Base-by-base conservation (phyloP, 2,329 filamentous ascomycete species). In the Pseudogymnoascus sp. region DNA sequence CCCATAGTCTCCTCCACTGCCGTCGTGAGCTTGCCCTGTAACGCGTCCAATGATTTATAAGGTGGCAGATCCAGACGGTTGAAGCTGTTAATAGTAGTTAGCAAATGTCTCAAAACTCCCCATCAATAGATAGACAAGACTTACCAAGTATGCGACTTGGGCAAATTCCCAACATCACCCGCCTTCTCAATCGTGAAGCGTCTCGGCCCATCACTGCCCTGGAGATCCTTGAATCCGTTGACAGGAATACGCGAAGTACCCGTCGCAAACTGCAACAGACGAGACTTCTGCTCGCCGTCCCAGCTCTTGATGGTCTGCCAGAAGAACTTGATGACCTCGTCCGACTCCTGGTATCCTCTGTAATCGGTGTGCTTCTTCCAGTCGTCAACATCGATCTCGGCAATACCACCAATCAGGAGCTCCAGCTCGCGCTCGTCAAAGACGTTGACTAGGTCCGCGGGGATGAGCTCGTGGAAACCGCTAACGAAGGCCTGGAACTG, bases 321-420 rank as follows among this genome's bases (percentile, higher is more conserved):
- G 84, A 99, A 99, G 80, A 95, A 92, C 75, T 95, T 90, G 68
- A 99, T 94, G 25, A 99, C 94, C 72, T 97, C 91, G 71, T 99
- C 94, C 63, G 88, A 92, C 78, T 99, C 94, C 8, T 95, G 97
- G 82, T 99, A 99, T 62, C 94, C 94, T 69, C 94, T 89, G 77
- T 99, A 99, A 73, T 99, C 94, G 55, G 94, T 99, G 78, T 99
- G 94, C 82, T 99, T 99, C 88, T 99, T 97, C 94, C 94, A 99
- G 77, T 99, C 94, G 64, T 99, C 94, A 14, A 99, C 93, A 72
- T 99, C 94, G 69, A 99, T 99, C 77, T 99, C 94, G n/a, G 94
- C 94, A 70, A 99, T 99, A 82, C 94, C 94, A 68, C 94, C 94
- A 72, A 99, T 97, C 69, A 99, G 83, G 68, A 99, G 79, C 77